These are phyloP conservation scores for Toxoplasma gondii DNA, from an alignment of 169 alveolate species.

Conservation along the genomic window DNA sequence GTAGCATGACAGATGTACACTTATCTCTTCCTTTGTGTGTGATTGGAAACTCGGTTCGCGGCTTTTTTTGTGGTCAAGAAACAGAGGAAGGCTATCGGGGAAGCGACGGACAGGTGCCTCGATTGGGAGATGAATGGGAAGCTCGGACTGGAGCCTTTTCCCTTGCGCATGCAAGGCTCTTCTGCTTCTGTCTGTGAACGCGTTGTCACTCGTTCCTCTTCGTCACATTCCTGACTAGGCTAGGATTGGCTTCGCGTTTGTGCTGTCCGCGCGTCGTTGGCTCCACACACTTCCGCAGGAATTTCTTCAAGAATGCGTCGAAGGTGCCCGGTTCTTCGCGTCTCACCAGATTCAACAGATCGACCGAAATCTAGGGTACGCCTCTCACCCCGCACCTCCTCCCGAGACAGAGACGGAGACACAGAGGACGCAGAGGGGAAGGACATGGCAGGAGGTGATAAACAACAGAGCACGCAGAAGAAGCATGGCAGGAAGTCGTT, in stretches of 20 bases:
- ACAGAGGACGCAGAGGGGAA: neutral
- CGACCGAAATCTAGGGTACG: conserved; percentile 40
- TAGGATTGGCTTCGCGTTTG: neutral
- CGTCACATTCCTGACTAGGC: neutral
- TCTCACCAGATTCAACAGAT: conserved; percentile 50
- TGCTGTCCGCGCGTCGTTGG: neutral
- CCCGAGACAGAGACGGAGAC: neutral
- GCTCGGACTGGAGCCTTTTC: too few species aligned
- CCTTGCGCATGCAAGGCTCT: too few species aligned
- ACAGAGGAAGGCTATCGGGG: too few species aligned
- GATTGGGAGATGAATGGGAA: too few species aligned
- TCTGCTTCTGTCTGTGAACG: neutral
- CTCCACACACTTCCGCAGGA: conserved; percentile 15
- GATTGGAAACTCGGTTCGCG: too few species aligned
- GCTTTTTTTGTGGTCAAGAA: too few species aligned
- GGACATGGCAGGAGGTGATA: neutral
- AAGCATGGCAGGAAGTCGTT: neutral
- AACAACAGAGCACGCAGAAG: neutral
- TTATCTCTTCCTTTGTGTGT: too few species aligned
- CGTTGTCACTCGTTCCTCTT: neutral
- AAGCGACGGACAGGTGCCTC: too few species aligned
- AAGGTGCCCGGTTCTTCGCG: conserved; percentile 42
- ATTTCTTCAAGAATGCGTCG: conserved; percentile 38
- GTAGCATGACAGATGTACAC: too few species aligned
- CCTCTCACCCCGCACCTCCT: too few species aligned